Conservation (phyloP, 768 basidiomycete genomes). For the Boletus reticulatus region DNA sequence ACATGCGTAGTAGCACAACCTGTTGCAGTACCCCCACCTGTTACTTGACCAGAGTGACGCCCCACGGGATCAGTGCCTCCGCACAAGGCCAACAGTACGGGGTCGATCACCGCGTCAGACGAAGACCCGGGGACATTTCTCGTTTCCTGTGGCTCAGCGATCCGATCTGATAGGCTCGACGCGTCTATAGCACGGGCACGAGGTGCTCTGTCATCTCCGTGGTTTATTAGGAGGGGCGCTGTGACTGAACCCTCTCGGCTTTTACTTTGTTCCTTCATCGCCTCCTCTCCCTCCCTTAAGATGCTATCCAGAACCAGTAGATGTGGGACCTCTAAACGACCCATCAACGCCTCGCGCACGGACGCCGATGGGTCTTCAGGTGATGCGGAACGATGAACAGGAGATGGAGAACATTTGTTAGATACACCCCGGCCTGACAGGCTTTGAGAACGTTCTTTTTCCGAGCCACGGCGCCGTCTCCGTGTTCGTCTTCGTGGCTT, state of each 20-base stretch:
- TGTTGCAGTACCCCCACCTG: background rate
- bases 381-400: background rate
- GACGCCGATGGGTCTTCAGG: background rate
- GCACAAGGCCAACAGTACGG: slow-evolving; percentile 28
- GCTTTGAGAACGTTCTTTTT: slow-evolving; percentile 1
- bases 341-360: slow-evolving; percentile 27
- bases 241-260: slow-evolving; percentile 11
- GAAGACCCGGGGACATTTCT: background rate
- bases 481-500: slow-evolving; percentile 12
- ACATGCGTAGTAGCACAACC: background rate
- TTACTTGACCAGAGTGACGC: background rate
- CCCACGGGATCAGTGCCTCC: slow-evolving; percentile 1
- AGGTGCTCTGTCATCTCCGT: slow-evolving; percentile 3
- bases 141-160: background rate
- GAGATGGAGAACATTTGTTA: background rate
- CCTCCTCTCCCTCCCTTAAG: slow-evolving; percentile 31
- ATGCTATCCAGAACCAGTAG: slow-evolving; percentile 37
- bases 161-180: background rate
- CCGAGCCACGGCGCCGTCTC: slow-evolving; percentile 1
- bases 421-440: background rate
- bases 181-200: background rate
- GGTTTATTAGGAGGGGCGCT: background rate
- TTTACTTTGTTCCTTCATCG: background rate
- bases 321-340: slow-evolving; percentile 27
- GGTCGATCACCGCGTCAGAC: slow-evolving; percentile 29